Evolutionary conservation across 306 rosid species (phyloP), one percentile per base, ranked within the genome.

Genomic region (Trifolium pratense): DNA sequence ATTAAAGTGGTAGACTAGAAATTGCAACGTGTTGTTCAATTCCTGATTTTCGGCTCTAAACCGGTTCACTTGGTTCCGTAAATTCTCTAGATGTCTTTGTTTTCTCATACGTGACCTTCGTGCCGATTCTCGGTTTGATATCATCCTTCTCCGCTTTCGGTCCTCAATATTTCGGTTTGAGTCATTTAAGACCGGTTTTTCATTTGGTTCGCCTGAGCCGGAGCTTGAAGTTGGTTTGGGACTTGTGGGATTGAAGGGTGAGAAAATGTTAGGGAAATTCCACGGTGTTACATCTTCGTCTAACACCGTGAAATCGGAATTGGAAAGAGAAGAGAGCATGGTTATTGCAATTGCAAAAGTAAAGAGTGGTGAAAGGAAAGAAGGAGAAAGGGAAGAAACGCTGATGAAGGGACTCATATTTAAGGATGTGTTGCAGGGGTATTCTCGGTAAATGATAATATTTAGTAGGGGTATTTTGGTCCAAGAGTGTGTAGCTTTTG

Each of bases 81-180:
- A 74, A 79, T 91, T 90, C 76, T 94, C 97, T 74, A 91, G 57
- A 57, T 90, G 97, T 80, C 87, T 86, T 75, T 94, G 93, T 82
- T 91, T 94, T 7, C 99, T 84, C 93, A 88, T 77, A n/a, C 99
- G 86, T 3, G 99, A 94, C 71, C 99, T 84, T 77, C 96, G 71
- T 9, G 99, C 99, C 6, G 99, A 94, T 69, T 94, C 96, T 80
- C 99, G 86, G 89, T 91, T 94, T 51, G 97, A 94, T 77, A 84
- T 75, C 97, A 88, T 94, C 74, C 99, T 82, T 46, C 96, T 79
- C 48, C 85, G 81, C 76, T 86, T 91, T 37, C 93, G 81, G 72
- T 90, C 96, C 64, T 88, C 89, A 65, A 75, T 76, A 7, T 71
- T 75, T 25, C 78, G 79, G 78, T 64, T 56, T 48, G 69, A 80